phyloP scores from a whole-genome alignment of 306 rosid species.

The Macrotyloma uniflorum region DNA sequence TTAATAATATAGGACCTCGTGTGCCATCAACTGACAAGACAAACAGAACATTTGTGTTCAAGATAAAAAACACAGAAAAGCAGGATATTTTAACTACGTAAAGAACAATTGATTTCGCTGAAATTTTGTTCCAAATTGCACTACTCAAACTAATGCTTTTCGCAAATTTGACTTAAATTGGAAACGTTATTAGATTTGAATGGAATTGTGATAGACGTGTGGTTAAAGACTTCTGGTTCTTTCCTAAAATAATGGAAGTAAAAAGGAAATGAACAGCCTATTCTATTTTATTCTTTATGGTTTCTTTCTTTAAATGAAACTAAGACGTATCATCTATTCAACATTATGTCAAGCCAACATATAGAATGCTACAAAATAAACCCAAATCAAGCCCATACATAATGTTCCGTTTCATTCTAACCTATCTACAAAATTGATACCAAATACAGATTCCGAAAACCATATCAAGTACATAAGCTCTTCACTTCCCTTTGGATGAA shows the following conservation, averaged over 20 bases:
- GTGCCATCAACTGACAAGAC: no score
- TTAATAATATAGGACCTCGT: no score
- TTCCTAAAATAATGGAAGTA: no score
- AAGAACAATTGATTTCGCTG: no score
- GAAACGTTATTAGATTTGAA: not conserved
- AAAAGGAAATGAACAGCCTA: no score
- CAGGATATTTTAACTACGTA: no score
- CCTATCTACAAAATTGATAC: not conserved
- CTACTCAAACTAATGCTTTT: no score
- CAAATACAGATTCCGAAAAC: not conserved
- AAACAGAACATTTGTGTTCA: no score
- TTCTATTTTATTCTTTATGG: not conserved
- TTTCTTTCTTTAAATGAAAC: not conserved
- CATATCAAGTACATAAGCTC: not conserved
- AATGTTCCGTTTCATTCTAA: not conserved
- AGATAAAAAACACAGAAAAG: no score
- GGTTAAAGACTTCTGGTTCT: not conserved
- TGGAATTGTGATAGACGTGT: not conserved
- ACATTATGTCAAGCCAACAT: not conserved
- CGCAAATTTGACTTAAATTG: no score
- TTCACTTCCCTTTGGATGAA: not conserved
- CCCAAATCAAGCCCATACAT: not conserved
- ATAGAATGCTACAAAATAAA: not conserved
- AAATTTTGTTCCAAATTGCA: no score
- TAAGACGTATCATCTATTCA: not conserved